Base-by-base conservation (phyloP, 176 grass and related monocot genomes). In the Oryza rufipogon region DNA sequence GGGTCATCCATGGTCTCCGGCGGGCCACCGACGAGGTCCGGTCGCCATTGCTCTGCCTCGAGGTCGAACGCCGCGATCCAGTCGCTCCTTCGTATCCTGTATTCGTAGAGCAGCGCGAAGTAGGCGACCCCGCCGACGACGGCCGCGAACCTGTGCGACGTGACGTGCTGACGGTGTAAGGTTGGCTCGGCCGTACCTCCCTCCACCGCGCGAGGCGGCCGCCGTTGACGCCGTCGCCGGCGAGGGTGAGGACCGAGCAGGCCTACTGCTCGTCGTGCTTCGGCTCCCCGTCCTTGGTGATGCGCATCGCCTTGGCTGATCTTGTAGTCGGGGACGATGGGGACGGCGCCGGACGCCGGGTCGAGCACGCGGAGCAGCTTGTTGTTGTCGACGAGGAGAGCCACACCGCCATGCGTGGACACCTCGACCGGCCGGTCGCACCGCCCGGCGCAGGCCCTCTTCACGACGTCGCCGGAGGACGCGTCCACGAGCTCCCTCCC, bases 21-120 rank as follows among this genome's bases (percentile, higher is more conserved):
- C 9, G 77, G 77, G 2, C 44, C 28, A 10, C 20, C 25, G 9
- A 79, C 25, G 9, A 48, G 77, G 5, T 30, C 64, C 4, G 23
- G 64, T 44, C 64, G 77, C 78, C 78, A 80, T 54, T 9, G 19
- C 78, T 80, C 78, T 11, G 28, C 30, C 26, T 22, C 65, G 6
- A 80, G 65, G 65, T 70, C 30, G 19, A 54, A 80, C 7, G 65
- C 25, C 11, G 28, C 78, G 2, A 80, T 80, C 16, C 64, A 26
- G 25, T 47, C 22, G 4, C 3, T 5, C 48, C 1, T 4, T 1
- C 14, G 0, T 2, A 52, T 14, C 13, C 4, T 52, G 48, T 5
- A 52, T 52, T 15, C 14, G 1, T 25, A 9, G 1, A 3, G 10
- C 48, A 25, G 41, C 41, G 13, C 11, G 65, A 80, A 22, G 66